A percentile compares a stretch with the other conserved stretches of the same genome.
Evolutionary conservation across 2,329 filamentous ascomycete genomes (phyloP).

Genomic region (Alternaria metachromatica): DNA sequence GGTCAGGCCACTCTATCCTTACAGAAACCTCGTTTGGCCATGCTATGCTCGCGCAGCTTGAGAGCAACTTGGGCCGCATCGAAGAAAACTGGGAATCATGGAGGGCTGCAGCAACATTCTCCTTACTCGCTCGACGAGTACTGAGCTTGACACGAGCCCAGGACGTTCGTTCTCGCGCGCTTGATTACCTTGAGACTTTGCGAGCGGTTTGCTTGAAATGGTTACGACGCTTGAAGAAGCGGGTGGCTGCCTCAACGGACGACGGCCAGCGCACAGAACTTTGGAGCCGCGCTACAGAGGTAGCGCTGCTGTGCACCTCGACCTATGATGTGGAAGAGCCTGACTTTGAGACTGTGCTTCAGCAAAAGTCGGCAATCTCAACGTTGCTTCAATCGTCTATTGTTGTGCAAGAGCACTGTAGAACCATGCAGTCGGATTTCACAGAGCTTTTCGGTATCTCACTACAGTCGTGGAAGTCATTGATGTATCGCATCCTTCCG

Average conservation of each 20-base stretch:
- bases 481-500: conserved; percentile 25
- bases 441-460: conserved; percentile 7
- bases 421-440: not conserved
- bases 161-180: conserved; percentile 28
- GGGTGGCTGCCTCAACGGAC: conserved; percentile 26
- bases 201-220: conserved; percentile 52
- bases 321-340: conserved; percentile 55
- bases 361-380: conserved; percentile 14
- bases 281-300: conserved; percentile 44
- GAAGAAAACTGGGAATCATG: conserved; percentile 49
- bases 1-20: conserved; percentile 50
- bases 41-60: conserved; percentile 23
- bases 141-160: conserved; percentile 48
- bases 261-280: conserved; percentile 43
- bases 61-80: conserved; percentile 12
- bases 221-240: conserved; percentile 45
- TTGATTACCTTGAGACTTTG: conserved; percentile 41
- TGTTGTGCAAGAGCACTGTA: conserved; percentile 23
- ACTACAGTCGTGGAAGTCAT: conserved; percentile 22
- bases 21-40: conserved; percentile 43
- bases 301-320: conserved; percentile 52
- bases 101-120: conserved; percentile 50
- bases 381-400: conserved; percentile 32
- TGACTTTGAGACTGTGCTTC: conserved; percentile 39
- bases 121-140: conserved; percentile 52